Conservation (phyloP, 2,329 filamentous ascomycete species). For the Talaromyces sp. region DNA sequence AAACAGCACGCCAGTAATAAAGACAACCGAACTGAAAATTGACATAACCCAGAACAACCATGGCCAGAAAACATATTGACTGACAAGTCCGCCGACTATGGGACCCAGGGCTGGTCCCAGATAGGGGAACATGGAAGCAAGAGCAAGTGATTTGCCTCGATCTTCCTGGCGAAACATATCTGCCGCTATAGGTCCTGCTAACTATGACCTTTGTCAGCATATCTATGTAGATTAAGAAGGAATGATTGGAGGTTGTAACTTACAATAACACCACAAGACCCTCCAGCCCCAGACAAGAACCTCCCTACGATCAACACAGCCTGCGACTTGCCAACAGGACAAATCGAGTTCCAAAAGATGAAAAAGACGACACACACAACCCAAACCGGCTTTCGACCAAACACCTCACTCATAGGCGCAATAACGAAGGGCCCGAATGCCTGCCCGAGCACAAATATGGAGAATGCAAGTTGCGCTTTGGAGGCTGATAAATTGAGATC, state of each 20-base stretch:
- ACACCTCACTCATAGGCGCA: constrained; percentile 63
- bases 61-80: constrained; percentile 18
- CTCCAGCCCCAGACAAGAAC: constrained; percentile 63
- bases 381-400: constrained; percentile 60
- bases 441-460: constrained; percentile 63
- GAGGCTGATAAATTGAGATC: constrained; percentile 48
- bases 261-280: constrained; percentile 38
- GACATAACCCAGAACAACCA: constrained; percentile 20
- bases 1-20: constrained; percentile 37
- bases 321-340: constrained; percentile 59
- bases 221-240: not conserved
- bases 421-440: constrained; percentile 59
- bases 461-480: constrained; percentile 56
- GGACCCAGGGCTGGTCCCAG: constrained; percentile 16
- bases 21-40: constrained; percentile 23
- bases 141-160: constrained; percentile 17
- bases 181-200: constrained; percentile 16
- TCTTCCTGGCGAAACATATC: constrained; percentile 18
- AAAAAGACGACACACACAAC: constrained; percentile 58
- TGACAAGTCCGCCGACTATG: constrained; percentile 16
- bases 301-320: constrained; percentile 60
- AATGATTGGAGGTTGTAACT: not conserved
- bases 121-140: constrained; percentile 19
- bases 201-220: not conserved
- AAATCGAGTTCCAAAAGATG: constrained; percentile 63